These are phyloP conservation scores for Biscogniauxia mediterranea DNA, from an alignment of 2,329 filamentous ascomycete genomes.

Conservation along the genomic window DNA sequence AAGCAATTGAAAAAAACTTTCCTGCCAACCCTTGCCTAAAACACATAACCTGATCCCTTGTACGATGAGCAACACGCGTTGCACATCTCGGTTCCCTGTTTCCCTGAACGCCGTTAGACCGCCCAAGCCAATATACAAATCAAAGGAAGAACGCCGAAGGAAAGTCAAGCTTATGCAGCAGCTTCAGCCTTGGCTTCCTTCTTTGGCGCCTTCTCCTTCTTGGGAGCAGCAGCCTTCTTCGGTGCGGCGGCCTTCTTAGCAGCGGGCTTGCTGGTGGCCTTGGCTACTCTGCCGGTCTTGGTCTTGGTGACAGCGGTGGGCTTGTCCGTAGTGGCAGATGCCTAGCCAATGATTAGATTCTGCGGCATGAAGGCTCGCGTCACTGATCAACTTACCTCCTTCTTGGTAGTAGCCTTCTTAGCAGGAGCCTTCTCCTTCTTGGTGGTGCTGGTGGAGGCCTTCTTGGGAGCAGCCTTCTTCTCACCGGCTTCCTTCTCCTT, in stretches of 20 bases:
- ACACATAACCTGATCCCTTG: conserved; percentile 29
- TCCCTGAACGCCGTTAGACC: conserved; percentile 35
- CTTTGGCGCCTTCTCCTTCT: conserved; percentile 45
- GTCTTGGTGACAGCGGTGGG: conserved; percentile 53
- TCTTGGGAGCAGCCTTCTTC: conserved; percentile 83
- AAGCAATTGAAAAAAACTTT: conserved; percentile 3
- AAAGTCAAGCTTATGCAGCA: conserved; percentile 24
- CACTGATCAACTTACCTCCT: conserved; percentile 24
- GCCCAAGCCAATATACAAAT: conserved; percentile 27
- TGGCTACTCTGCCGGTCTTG: conserved; percentile 82
- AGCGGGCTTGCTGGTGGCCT: conserved; percentile 55
- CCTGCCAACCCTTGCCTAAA: conserved; percentile 23
- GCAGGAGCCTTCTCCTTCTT: conserved; percentile 44
- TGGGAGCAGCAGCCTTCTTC: conserved; percentile 36
- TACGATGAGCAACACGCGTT: conserved; percentile 25
- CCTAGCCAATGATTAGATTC: conserved; percentile 39
- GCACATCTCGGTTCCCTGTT: conserved; percentile 32
- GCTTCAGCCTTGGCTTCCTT: conserved; percentile 36
- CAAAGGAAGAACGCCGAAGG: conserved; percentile 36
- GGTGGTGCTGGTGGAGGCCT: conserved; percentile 43
- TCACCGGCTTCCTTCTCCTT: conserved; percentile 48
- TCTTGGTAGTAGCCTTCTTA: conserved; percentile 41
- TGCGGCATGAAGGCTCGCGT: not conserved
- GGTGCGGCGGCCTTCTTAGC: conserved; percentile 44
- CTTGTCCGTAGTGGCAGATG: conserved; percentile 44